These are phyloP conservation scores for Yarrowia sp. DNA, from an alignment of 805 yeast genomes.

Conservation along the genomic window DNA sequence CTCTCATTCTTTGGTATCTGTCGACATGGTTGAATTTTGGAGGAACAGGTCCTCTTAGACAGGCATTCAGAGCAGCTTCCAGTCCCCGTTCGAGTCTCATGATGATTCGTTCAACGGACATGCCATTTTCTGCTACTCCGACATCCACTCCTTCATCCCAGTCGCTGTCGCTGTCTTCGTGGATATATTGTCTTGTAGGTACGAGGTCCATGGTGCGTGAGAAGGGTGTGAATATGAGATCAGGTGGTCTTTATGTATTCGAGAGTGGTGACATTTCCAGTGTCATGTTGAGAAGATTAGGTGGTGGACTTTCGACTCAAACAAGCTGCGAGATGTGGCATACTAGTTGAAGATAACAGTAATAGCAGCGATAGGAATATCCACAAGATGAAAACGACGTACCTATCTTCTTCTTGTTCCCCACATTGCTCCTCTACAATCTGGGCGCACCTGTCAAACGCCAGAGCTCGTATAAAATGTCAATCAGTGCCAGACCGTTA, in stretches of 20 bases:
- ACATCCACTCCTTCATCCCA: slow-evolving; percentile 21
- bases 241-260: not conserved
- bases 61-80: not conserved
- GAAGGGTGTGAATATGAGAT: too few species aligned
- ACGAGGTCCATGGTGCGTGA: slow-evolving; percentile 8
- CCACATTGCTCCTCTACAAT: too few species aligned
- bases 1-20: not conserved
- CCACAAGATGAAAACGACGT: too few species aligned
- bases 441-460: too few species aligned
- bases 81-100: slow-evolving; percentile 1
- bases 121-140: not conserved
- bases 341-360: too few species aligned
- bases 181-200: slow-evolving; percentile 1
- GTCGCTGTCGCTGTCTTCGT: slow-evolving; percentile 29
- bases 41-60: not conserved
- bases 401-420: too few species aligned
- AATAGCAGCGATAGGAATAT: too few species aligned
- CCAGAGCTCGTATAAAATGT: not conserved
- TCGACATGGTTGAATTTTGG: not conserved
- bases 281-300: not conserved
- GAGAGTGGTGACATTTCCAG: not conserved
- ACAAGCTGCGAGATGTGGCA: too few species aligned
- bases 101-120: slow-evolving; percentile 1
- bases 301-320: not conserved
- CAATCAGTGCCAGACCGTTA: not conserved